Base-by-base conservation (phyloP, 2,329 filamentous ascomycete genomes). In the Ophiostoma piceae region DNA sequence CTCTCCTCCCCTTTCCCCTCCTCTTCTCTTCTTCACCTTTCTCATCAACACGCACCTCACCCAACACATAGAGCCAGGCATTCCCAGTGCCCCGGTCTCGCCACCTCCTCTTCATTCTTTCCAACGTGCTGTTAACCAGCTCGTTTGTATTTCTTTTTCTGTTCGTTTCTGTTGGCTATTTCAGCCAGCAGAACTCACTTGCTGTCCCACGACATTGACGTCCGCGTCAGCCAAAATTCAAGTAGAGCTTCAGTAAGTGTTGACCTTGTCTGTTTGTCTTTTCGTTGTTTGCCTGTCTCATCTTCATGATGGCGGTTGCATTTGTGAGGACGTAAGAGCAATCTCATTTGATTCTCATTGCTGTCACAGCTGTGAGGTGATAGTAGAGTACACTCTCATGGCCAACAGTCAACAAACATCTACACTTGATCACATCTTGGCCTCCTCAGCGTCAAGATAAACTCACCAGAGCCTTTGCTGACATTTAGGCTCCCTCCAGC, bases 21-120 rank as follows among this genome's bases (percentile, higher is more conserved):
- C 19, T 26, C 35, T 22, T 12, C 16, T 37, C 35, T 12, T 37
- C 60, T 35, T 9, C 29, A 64, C 7, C 32, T 16, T 65, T 65
- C 35, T 39, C 35, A 22, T 35, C 60, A 64, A n/a, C 32, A 5
- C 35, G 8, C 35, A n/a, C 7, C 9, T 39, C 32, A 41, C 62
- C 6, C 19, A 22, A 3, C 16, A n/a, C 8, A 29, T 9, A 64
- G 32, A 65, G 62, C 19, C 62, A 37, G 35, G 32, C n/a, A 39
- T 12, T 3, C 19, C 22, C 57, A 62, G 57, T 19, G 14, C 14
- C 26, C 26, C 12, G 57, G 57, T 57, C 57, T 62, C 57, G 12
- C 57, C 57, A 62, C 57, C 51, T 57, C 51, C 51, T 62, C 22
- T 62, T 62, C 26, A 32, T 26, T 16, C 6, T 22, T 60, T 60